These are phyloP conservation scores for Abelmoschus esculentus DNA, from an alignment of 345 rosid species.

Conservation along the genomic window DNA sequence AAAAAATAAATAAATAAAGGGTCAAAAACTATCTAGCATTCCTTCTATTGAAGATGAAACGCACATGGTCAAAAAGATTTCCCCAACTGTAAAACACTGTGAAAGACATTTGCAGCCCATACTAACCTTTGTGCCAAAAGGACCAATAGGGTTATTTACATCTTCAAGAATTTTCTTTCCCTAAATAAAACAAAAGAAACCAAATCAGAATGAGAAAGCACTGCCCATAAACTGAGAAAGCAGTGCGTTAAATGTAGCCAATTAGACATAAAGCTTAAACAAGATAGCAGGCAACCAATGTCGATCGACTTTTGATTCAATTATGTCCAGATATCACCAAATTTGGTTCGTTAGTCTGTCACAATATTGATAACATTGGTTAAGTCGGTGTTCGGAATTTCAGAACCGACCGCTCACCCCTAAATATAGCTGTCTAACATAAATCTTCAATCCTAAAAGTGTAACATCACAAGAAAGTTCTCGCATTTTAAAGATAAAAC, in stretches of 20 bases:
- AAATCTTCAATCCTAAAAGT: not conserved
- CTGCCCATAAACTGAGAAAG: not conserved
- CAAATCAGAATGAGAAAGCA: not conserved
- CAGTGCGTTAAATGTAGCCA: not conserved
- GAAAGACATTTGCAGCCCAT: not conserved
- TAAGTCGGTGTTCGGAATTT: not conserved
- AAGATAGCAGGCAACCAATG: not conserved
- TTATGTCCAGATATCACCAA: not conserved
- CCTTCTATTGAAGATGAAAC: not conserved
- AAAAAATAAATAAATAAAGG: not conserved
- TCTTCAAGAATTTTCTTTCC: conserved; percentile 63
- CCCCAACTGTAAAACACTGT: not conserved
- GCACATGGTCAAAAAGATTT: not conserved
- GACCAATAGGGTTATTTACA: conserved; percentile 61
- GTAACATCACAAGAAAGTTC: not conserved
- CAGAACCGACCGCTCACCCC: not conserved
- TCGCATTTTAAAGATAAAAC: not conserved
- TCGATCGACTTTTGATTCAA: not conserved
- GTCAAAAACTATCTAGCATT: not conserved
- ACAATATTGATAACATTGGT: not conserved
- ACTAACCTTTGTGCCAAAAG: conserved; percentile 91
- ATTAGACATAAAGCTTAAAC: not conserved
- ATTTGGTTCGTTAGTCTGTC: not conserved
- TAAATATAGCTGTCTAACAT: not conserved
- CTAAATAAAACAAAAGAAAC: conserved; percentile 25